Evolutionary conservation across 1,139 yeast species (phyloP).

Genomic region (Lodderomyces orthopsilosis): DNA sequence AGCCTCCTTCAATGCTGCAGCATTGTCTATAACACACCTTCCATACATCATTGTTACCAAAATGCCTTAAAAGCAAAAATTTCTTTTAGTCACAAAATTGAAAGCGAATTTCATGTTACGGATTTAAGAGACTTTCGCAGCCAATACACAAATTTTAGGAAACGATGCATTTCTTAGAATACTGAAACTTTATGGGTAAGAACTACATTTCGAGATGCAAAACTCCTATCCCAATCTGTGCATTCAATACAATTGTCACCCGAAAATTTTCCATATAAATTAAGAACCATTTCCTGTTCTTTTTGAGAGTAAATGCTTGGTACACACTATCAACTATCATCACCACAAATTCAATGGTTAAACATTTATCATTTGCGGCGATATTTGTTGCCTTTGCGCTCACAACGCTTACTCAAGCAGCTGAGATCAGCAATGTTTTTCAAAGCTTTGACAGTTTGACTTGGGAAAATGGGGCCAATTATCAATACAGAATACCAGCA

Average conservation of each 20-base stretch:
- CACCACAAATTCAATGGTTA: neutral
- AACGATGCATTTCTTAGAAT: neutral
- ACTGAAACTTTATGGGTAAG: neutral
- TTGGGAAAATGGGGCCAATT: constrained; percentile 12
- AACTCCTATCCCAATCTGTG: no score
- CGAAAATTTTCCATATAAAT: neutral
- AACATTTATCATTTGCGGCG: neutral
- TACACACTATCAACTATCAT: neutral
- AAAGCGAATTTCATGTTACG: neutral
- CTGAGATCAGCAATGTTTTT: constrained; percentile 19
- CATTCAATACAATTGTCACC: no score
- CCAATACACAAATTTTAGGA: neutral
- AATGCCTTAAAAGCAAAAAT: neutral
- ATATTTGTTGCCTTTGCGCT: neutral
- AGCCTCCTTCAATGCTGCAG: no score
- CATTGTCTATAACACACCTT: no score
- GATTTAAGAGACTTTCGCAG: neutral
- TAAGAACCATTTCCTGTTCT: no score
- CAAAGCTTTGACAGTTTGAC: constrained; percentile 16
- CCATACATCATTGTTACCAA: no score
- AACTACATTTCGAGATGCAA: neutral
- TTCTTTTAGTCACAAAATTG: neutral
- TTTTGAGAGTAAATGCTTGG: no score
- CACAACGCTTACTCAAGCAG: constrained; percentile 4
- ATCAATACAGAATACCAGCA: constrained; percentile 13